Conservation (phyloP, 768 basidiomycete species). For the Tubosaeta brunneosetosa region DNA sequence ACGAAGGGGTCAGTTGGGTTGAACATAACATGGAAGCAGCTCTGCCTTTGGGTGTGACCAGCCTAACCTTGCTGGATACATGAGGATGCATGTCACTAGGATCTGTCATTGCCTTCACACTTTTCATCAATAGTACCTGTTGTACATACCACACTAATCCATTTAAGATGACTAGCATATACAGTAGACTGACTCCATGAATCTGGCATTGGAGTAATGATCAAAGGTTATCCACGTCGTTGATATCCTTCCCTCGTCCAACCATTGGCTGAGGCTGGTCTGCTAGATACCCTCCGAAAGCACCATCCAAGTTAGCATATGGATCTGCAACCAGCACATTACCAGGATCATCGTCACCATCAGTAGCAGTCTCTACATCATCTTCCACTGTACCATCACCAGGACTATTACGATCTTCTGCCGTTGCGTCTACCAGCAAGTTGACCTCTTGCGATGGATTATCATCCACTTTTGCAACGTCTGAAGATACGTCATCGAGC, state of each 20-base stretch:
- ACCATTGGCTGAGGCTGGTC: slow-evolving; percentile 69
- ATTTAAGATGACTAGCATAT: slow-evolving; percentile 4
- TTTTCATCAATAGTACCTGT: background rate
- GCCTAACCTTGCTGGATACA: background rate
- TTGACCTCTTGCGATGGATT: slow-evolving; percentile 22
- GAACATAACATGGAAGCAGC: background rate
- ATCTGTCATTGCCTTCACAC: background rate
- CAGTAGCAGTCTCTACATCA: slow-evolving; percentile 21
- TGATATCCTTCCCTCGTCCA: slow-evolving; percentile 35
- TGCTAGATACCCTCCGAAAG: slow-evolving; percentile 67
- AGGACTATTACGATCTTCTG: slow-evolving; percentile 1
- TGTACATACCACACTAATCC: slow-evolving; percentile 8
- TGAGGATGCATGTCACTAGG: background rate
- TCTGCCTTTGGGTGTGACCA: background rate
- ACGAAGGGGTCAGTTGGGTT: background rate
- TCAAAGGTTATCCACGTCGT: slow-evolving; percentile 57
- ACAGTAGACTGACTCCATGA: background rate
- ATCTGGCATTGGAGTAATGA: slow-evolving; percentile 41
- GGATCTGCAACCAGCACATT: slow-evolving; percentile 49
- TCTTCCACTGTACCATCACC: slow-evolving; percentile 22
- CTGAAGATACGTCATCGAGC: slow-evolving; percentile 21
- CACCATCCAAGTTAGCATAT: slow-evolving; percentile 76
- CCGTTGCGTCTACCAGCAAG: slow-evolving; percentile 11
- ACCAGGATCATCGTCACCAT: slow-evolving; percentile 40
- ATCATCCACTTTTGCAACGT: slow-evolving; percentile 30